phyloP scores from a whole-genome alignment of 441 rosid species.

The Raphanus hybrid region DNA sequence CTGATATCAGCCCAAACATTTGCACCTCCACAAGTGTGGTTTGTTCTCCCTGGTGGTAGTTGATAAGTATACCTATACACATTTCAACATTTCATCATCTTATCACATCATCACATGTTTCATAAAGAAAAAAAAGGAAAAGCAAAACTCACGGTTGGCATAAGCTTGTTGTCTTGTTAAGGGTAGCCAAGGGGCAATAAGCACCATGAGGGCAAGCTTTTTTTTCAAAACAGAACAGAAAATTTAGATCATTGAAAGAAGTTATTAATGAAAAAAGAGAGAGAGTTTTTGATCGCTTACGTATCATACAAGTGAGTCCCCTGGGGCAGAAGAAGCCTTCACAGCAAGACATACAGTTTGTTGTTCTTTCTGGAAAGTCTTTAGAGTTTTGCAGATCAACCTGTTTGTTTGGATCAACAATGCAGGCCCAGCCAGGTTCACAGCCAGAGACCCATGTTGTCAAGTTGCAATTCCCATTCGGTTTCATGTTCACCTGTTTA shows the following conservation, averaged over 20 bases:
- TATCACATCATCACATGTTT: not conserved
- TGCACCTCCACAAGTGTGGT: conserved; percentile 96
- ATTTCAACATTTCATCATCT: conserved; percentile 28
- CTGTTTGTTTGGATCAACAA: conserved; percentile 47
- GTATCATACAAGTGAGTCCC: conserved; percentile 97
- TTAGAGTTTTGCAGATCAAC: conserved; percentile 63
- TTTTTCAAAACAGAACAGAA: conserved; percentile 9
- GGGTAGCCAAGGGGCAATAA: conserved; percentile 40
- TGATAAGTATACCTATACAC: conserved; percentile 86
- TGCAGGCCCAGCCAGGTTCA: conserved; percentile 99
- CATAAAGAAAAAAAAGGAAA: not conserved
- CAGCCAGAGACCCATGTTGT: conserved; percentile 89
- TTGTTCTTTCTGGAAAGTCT: conserved; percentile 68
- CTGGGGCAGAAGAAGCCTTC: conserved; percentile 95
- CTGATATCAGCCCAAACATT: conserved; percentile 82
- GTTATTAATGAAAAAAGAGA: not conserved
- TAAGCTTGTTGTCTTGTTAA: conserved; percentile 38
- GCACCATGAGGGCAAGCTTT: conserved; percentile 47
- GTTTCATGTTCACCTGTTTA: conserved; percentile 43
- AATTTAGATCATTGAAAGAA: not conserved
- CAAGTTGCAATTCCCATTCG: conserved; percentile 82
- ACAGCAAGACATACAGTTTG: conserved; percentile 73
- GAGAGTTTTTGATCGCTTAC: conserved; percentile 51
- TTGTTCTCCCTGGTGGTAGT: conserved; percentile 66
- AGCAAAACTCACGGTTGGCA: conserved; percentile 42